A percentile compares a stretch with the other conserved stretches of the same genome.
These are phyloP conservation scores for Pseudocohnilembus persalinus DNA, from an alignment of 169 alveolate species.

Conservation along the genomic window DNA sequence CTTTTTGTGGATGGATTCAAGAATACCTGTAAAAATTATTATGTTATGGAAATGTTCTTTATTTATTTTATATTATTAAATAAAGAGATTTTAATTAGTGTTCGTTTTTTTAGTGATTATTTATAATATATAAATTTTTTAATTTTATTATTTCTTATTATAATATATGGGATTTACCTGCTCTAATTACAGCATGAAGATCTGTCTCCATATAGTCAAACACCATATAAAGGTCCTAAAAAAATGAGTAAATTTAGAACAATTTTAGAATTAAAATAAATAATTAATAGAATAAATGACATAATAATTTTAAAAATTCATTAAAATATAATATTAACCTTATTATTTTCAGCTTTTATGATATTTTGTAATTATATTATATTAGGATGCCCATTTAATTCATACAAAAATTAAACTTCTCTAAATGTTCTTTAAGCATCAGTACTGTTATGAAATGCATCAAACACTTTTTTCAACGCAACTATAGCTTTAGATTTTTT, in stretches of 20 bases:
- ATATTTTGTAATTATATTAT: constrained; percentile 46
- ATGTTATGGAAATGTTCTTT: background rate
- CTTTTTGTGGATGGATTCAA: constrained; percentile 67
- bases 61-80: no score
- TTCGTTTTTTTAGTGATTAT: no score
- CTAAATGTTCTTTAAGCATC: constrained; percentile 62
- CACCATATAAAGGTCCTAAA: constrained; percentile 54
- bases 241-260: no score
- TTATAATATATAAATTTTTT: no score
- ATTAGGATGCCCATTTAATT: constrained; percentile 56
- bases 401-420: constrained; percentile 52
- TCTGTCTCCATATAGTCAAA: constrained; percentile 72
- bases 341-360: constrained; percentile 40
- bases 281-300: no score
- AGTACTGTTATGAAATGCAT: constrained; percentile 60
- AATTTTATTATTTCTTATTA: no score
- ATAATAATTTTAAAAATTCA: no score
- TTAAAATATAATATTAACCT: background rate
- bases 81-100: background rate
- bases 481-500: constrained; percentile 45
- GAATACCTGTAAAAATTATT: constrained; percentile 18
- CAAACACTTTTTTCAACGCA: constrained; percentile 59
- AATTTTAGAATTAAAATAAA: no score
- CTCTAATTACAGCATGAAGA: constrained; percentile 50
- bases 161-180: constrained; percentile 80